Evolutionary conservation across 495 filamentous ascomycete species (phyloP).

Genomic region (Mycothermus thermophilus): DNA sequence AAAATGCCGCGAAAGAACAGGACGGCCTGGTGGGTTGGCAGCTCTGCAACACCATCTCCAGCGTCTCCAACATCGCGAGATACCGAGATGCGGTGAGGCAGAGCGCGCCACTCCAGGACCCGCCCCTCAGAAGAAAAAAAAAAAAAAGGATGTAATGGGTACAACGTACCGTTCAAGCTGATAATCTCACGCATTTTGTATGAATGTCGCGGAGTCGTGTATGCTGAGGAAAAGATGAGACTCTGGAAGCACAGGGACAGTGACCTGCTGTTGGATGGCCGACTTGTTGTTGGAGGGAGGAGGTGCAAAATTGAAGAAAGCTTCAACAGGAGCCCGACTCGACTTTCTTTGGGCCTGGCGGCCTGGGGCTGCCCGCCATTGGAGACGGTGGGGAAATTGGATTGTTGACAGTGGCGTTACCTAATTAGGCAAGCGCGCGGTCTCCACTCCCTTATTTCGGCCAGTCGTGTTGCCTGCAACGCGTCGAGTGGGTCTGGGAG

Average conservation of each 20-base stretch:
- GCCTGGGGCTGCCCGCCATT: too few species aligned
- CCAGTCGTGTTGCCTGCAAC: conserved; percentile 8
- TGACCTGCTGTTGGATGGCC: too few species aligned
- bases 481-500: too few species aligned
- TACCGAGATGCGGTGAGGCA: conserved; percentile 22
- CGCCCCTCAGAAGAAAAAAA: not conserved
- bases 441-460: conserved; percentile 13
- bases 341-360: conserved; percentile 14
- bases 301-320: conserved; percentile 23
- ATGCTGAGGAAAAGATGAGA: too few species aligned
- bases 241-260: too few species aligned
- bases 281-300: too few species aligned
- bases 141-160: conserved; percentile 6
- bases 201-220: conserved; percentile 9
- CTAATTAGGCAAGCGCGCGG: conserved; percentile 17
- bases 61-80: conserved; percentile 1
- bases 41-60: too few species aligned
- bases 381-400: conserved; percentile 22
- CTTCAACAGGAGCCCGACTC: conserved; percentile 20
- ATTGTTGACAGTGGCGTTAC: conserved; percentile 24
- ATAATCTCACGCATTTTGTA: conserved; percentile 96
- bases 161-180: conserved; percentile 85
- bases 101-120: conserved; percentile 16
- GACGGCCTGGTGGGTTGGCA: too few species aligned
- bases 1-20: not conserved